Conservation (phyloP, 2,329 filamentous ascomycete species). For the Septoria petroselini region DNA sequence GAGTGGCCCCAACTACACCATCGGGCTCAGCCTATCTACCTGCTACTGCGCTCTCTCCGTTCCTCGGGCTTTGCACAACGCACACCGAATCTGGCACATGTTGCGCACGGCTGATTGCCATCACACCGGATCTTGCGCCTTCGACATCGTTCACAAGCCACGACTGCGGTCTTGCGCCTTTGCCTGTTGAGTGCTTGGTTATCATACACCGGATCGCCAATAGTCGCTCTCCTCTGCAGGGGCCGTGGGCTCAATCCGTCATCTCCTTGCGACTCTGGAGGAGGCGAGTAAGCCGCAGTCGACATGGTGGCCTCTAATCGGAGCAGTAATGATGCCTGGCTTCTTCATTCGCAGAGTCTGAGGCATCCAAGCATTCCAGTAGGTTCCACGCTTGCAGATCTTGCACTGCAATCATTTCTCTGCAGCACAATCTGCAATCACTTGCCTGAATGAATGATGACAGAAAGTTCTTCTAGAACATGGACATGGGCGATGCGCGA, state of each 20-base stretch:
- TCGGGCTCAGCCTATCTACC: slow-evolving; percentile 14
- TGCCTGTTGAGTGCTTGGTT: slow-evolving; percentile 18
- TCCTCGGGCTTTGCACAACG: slow-evolving; percentile 19
- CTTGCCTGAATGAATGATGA: not conserved
- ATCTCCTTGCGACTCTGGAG: slow-evolving; percentile 8
- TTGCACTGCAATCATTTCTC: not conserved
- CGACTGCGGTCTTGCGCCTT: slow-evolving; percentile 13
- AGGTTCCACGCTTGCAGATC: not conserved
- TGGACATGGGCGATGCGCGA: not conserved
- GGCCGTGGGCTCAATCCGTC: slow-evolving; percentile 8
- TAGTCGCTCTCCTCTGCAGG: slow-evolving; percentile 21
- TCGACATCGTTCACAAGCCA: slow-evolving; percentile 19
- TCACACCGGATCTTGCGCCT: slow-evolving; percentile 22
- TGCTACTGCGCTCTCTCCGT: slow-evolving; percentile 18
- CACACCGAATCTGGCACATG: slow-evolving; percentile 21
- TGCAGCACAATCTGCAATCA: not conserved
- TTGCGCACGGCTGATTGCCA: slow-evolving; percentile 19
- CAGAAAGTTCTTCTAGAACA: slow-evolving; percentile 3
- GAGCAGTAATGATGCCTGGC: not conserved
- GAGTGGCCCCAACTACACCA: not conserved
- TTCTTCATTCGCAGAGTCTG: slow-evolving; percentile 7
- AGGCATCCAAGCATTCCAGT: slow-evolving; percentile 15
- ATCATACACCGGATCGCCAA: slow-evolving; percentile 21
- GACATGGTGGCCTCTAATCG: slow-evolving; percentile 13
- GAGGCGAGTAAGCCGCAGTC: slow-evolving; percentile 13